A percentile compares a stretch with the other conserved stretches of the same genome.
Evolutionary conservation across 495 filamentous ascomycete genomes (phyloP).

Genomic region (Penicillium soppii): DNA sequence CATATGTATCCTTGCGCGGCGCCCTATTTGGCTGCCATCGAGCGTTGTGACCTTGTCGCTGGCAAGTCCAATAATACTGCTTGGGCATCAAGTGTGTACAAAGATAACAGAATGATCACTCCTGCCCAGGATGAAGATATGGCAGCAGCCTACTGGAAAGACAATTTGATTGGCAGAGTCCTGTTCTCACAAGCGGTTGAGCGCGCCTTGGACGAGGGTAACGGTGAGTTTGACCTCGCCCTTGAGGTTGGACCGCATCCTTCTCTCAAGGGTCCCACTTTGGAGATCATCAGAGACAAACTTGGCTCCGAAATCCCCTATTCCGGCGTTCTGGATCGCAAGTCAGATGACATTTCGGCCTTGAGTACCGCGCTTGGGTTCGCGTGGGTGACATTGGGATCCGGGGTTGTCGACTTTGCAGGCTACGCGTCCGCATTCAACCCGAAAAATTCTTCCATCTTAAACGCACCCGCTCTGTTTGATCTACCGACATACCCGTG

Average conservation of each 20-base stretch:
- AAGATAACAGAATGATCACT: too few relatives aligned
- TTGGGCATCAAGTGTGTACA: too few relatives aligned
- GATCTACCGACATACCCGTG: slow-evolving; percentile 25
- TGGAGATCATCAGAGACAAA: slow-evolving; percentile 30
- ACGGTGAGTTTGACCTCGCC: slow-evolving; percentile 17
- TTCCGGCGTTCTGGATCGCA: slow-evolving; percentile 29
- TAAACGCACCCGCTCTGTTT: too few relatives aligned
- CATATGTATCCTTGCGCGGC: too few relatives aligned
- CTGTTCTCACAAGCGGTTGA: slow-evolving; percentile 7
- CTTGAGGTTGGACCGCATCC: slow-evolving; percentile 54
- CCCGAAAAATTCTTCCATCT: neutral
- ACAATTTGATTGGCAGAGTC: slow-evolving; percentile 6
- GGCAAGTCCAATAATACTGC: too few relatives aligned
- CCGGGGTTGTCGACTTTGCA: neutral
- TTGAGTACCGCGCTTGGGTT: neutral
- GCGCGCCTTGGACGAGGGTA: neutral
- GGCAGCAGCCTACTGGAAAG: slow-evolving; percentile 12
- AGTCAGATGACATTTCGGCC: slow-evolving; percentile 24
- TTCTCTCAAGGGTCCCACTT: slow-evolving; percentile 38
- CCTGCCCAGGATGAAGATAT: too few relatives aligned
- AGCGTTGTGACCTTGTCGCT: too few relatives aligned
- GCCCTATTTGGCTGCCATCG: too few relatives aligned
- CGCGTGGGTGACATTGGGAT: neutral
- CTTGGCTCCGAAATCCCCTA: too few relatives aligned
- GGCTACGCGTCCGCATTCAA: neutral